These are phyloP conservation scores for Aureobasidium lini DNA, from an alignment of 2,329 filamentous ascomycete genomes.

Conservation along the genomic window DNA sequence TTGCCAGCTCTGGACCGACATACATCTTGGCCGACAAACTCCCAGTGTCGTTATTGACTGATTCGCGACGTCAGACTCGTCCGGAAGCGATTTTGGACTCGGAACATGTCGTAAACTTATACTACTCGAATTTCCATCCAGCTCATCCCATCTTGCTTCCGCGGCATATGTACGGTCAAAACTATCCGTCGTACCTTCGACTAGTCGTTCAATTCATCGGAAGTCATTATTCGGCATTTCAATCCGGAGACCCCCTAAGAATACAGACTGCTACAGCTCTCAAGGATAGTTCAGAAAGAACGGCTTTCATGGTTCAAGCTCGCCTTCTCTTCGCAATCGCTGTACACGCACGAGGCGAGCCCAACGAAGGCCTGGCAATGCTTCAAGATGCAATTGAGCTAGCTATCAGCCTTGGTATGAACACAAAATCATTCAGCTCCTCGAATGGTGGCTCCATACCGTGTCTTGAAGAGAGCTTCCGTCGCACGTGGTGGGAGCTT, in stretches of 20 bases:
- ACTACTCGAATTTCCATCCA: conserved; percentile 49
- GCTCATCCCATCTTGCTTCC: conserved; percentile 52
- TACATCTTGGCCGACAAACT: background rate
- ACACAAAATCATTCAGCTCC: conserved; percentile 59
- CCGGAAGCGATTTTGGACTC: conserved; percentile 21
- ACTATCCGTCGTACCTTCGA: conserved; percentile 42
- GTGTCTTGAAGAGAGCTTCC: conserved; percentile 72
- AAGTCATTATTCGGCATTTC: conserved; percentile 43
- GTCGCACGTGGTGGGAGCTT: conserved; percentile 84
- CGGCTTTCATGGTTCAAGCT: conserved; percentile 61
- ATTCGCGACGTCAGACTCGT: background rate
- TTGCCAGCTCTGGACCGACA: background rate
- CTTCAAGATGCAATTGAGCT: conserved; percentile 62
- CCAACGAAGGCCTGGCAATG: conserved; percentile 59
- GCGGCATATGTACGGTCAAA: conserved; percentile 32
- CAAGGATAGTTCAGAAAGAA: conserved; percentile 15
- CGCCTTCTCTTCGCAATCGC: conserved; percentile 69
- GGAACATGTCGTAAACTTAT: conserved; percentile 41
- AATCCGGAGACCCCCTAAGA: conserved; percentile 39
- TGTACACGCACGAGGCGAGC: conserved; percentile 68
- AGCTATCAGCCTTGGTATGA: conserved; percentile 68
- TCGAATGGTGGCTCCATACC: conserved; percentile 56
- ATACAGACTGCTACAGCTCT: conserved; percentile 42
- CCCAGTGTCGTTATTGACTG: background rate
- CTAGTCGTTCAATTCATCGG: conserved; percentile 51